Evolutionary conservation across 352 stramenopile genomes (phyloP), one percentile per base, ranked within the genome.

Genomic region (Pythium plurisporium): DNA sequence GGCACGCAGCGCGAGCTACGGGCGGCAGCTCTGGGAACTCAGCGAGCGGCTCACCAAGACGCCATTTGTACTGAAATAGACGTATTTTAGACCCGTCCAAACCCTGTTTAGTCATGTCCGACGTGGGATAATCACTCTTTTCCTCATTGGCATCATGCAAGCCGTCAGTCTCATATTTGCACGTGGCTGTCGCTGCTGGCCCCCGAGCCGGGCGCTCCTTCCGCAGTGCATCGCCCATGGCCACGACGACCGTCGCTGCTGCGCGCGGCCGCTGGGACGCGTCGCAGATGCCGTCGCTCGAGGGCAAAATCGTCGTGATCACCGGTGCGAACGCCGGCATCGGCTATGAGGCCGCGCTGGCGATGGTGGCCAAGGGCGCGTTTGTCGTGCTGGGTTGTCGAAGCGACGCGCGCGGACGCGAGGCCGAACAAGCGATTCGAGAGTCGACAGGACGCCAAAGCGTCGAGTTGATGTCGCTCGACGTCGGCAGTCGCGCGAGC

Each of bases 321-420:
- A 96, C 89, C 1, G 89, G 89, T 23, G 71, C 68, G 33, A 96
- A 96, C 67, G 86, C 85, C 20, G 87, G 89, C 1, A 90, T 97
- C 57, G 89, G 87, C n/a, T 91, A 82, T 44, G 69, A 80, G 56
- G 91, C 84, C 2, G 73, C 87, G 8, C 52, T 69, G 25, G 64
- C 72, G 40, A 54, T 96, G 44, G 83, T 72, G 8, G 50, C 76
- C 41, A 77, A 83, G 43, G 64, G 69, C 14, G 86, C 74, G 38
- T 53, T 80, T 22, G 87, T 96, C n/a, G 69, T 97, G 22, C 59
- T 96, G 4, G 87, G 82, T n/a, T 95, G 86, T 65, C 86, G 88
- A 30, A 59, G 20, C 34, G 19, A 49, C 5, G 44, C 11, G 22
- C 59, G 59, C 29, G 59, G 46, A 4, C n/a, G 41, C 17, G 19